These are phyloP conservation scores for Dactylis glomerata DNA, from an alignment of 176 grass and related monocot species.

Conservation along the genomic window DNA sequence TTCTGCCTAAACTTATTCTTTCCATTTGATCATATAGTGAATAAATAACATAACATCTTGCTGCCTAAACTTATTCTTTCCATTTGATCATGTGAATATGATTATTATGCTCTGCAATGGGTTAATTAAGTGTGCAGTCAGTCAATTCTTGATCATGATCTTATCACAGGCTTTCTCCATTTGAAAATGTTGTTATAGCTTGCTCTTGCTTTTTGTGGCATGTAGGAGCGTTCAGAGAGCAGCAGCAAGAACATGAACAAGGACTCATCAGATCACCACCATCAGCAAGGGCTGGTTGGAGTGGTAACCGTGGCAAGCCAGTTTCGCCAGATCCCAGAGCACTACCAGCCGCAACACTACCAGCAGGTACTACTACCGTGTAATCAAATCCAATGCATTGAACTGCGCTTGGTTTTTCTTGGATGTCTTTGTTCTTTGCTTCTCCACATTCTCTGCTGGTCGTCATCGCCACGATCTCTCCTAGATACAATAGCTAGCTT, in stretches of 20 bases:
- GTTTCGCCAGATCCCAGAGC: conserved; percentile 29
- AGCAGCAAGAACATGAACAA: conserved; percentile 45
- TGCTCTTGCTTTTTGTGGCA: neutral
- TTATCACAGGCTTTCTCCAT: no score
- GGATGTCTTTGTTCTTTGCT: conserved; percentile 1
- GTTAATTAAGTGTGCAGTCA: no score
- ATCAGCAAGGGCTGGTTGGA: neutral
- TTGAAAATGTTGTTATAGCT: neutral
- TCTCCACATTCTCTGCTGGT: conserved; percentile 1
- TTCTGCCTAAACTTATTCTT: no score
- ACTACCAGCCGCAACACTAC: conserved; percentile 18
- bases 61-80: no score
- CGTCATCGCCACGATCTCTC: conserved; percentile 6
- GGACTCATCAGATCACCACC: conserved; percentile 30
- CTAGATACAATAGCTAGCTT: conserved; percentile 1
- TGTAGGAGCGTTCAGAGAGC: conserved; percentile 40
- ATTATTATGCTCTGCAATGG: no score
- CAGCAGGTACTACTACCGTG: no score
- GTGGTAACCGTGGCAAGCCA: conserved; percentile 21
- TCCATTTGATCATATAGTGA: no score
- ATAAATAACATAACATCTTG: no score
- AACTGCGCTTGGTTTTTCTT: neutral
- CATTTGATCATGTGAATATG: no score
- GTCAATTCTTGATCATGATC: no score
- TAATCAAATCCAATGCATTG: neutral